Conservation (phyloP, 208 protist genomes). For the Acanthamoeba castellanii region DNA sequence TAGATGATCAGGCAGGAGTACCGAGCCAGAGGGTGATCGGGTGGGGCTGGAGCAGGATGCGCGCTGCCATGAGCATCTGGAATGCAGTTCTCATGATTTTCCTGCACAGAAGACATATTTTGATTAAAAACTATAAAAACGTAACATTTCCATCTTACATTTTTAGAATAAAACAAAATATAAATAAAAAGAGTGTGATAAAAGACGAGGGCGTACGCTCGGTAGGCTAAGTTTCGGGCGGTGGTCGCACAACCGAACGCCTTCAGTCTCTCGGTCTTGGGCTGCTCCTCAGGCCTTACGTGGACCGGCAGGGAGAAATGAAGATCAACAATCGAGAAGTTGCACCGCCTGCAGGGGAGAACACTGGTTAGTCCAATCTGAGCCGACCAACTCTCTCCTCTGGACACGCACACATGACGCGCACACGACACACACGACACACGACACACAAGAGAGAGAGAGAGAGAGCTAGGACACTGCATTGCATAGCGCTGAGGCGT, state of each 20-base stretch:
- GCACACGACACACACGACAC: too few relatives aligned
- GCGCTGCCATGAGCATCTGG: neutral
- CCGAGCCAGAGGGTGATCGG: slow-evolving; percentile 12
- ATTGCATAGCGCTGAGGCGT: too few relatives aligned
- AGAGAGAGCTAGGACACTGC: too few relatives aligned
- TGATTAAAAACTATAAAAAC: neutral
- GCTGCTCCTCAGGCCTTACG: neutral
- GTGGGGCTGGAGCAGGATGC: neutral
- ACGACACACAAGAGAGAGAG: too few relatives aligned
- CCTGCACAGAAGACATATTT: neutral
- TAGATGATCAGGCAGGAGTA: neutral
- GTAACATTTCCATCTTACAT: too few relatives aligned
- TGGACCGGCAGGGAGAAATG: neutral
- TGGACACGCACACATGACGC: too few relatives aligned
- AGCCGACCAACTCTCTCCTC: neutral
- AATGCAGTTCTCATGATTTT: neutral
- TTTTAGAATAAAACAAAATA: too few relatives aligned
- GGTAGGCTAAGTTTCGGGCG: neutral
- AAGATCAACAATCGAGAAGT: neutral
- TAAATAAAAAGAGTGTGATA: neutral
- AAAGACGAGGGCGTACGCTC: neutral
- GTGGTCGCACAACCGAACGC: neutral
- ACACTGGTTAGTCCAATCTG: neutral
- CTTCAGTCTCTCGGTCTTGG: neutral
- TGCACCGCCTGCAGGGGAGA: neutral